Evolutionary conservation across 257 asterid genomes (phyloP).

Genomic region (Ballota nigra): DNA sequence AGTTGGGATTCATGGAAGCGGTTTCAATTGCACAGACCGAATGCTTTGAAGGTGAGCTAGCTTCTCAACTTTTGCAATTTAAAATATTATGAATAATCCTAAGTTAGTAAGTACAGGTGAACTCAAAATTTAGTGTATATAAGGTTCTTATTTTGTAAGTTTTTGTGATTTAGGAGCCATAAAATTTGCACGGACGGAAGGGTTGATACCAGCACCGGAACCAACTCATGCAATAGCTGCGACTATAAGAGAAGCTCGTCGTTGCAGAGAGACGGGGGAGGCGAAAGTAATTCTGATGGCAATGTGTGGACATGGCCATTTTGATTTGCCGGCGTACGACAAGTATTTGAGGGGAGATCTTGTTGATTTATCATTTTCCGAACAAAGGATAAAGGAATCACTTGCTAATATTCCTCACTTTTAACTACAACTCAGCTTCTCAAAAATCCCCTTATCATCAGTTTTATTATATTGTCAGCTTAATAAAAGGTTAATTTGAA

Average conservation of each 20-base stretch:
- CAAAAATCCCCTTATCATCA: background rate
- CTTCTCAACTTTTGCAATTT: background rate
- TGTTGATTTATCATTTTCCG: constrained; percentile 67
- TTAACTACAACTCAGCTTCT: background rate
- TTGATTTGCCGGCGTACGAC: constrained; percentile 85
- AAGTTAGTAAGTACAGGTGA: no score
- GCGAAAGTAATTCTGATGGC: constrained; percentile 90
- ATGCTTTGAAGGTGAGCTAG: constrained; percentile 69
- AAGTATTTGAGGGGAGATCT: constrained; percentile 72
- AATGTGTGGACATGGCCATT: constrained; percentile 97
- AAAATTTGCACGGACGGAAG: constrained; percentile 84
- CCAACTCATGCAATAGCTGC: constrained; percentile 95
- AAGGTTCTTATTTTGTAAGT: no score
- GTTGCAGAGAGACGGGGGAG: constrained; percentile 80
- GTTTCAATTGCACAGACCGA: constrained; percentile 80
- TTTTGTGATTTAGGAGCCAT: constrained; percentile 58
- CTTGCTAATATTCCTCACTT: constrained; percentile 62
- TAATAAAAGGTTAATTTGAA: background rate
- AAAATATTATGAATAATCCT: no score
- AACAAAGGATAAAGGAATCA: constrained; percentile 52
- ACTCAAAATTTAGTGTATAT: no score
- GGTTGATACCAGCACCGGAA: constrained; percentile 92
- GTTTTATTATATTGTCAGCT: background rate
- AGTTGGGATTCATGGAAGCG: constrained; percentile 76
- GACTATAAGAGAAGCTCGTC: constrained; percentile 79